Evolutionary conservation across 768 basidiomycete genomes (phyloP).

Genomic region (Trametes sanguinea): DNA sequence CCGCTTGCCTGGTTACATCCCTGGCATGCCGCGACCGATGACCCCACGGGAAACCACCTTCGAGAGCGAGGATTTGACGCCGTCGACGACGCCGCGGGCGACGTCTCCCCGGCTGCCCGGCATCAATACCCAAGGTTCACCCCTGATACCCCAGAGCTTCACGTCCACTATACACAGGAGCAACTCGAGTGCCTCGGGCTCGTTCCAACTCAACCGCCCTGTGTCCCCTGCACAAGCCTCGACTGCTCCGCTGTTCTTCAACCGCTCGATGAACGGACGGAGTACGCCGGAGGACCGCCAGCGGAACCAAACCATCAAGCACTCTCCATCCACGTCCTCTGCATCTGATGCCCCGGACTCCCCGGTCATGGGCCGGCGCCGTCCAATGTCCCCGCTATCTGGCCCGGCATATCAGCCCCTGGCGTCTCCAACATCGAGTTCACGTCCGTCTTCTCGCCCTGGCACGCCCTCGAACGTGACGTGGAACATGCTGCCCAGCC

Average conservation of each 20-base stretch:
- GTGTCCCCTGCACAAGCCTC: slow-evolving; percentile 48
- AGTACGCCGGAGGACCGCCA: slow-evolving; percentile 58
- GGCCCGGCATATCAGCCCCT: slow-evolving; percentile 61
- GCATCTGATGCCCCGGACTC: slow-evolving; percentile 40
- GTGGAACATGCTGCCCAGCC: slow-evolving; percentile 52
- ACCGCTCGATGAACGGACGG: slow-evolving; percentile 64
- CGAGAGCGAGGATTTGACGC: slow-evolving; percentile 72
- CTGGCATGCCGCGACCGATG: slow-evolving; percentile 90
- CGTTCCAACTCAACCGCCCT: slow-evolving; percentile 47
- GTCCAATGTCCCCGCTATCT: slow-evolving; percentile 75
- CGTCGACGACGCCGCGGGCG: slow-evolving; percentile 75
- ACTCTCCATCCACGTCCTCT: slow-evolving; percentile 19
- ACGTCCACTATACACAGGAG: slow-evolving; percentile 47
- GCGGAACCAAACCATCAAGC: slow-evolving; percentile 9
- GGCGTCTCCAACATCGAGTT: slow-evolving; percentile 39
- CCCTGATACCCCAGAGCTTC: slow-evolving; percentile 38
- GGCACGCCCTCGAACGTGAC: slow-evolving; percentile 74
- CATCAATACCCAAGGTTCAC: slow-evolving; percentile 33
- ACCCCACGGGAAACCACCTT: slow-evolving; percentile 72
- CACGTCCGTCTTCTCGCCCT: slow-evolving; percentile 47
- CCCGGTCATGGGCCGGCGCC: slow-evolving; percentile 55
- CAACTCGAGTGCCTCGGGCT: slow-evolving; percentile 56
- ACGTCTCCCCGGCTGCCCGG: slow-evolving; percentile 57
- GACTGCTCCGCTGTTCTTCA: slow-evolving; percentile 51
- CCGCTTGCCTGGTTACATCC: slow-evolving; percentile 79